Base-by-base conservation (phyloP, 179 eudicot genomes). In the Beta corolliflora region DNA sequence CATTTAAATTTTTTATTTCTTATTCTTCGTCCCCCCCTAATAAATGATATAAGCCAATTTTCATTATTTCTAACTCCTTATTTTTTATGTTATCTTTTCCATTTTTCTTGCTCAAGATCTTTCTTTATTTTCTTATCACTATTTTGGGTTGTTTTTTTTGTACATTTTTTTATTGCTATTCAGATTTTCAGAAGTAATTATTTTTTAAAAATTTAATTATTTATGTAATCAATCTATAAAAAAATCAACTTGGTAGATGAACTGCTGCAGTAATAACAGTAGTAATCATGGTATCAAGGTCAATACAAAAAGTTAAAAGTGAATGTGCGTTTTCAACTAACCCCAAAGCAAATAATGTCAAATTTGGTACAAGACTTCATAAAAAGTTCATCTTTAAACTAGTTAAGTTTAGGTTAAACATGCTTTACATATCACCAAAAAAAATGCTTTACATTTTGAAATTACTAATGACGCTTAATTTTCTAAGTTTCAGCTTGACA, bases 271-370 rank as follows among this genome's bases (percentile, higher is more conserved):
- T 36, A 36, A 36, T 36, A 36, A 36, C 41, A 36, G 41, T 36
- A 36, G 41, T 36, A 36, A 18, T 59, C 64, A 15, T 14, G 9
- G 55, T 59, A 36, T 31, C 13, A 9, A 36, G 71, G 46, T 67
- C 46, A 67, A 67, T 11, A 31, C 19, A 67, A 67, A 71, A 71
- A 71, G 59, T 21, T 9, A 48, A 50, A 71, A 71, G 75, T 71
- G 56, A 71, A 71, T 11, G 5, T 48, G 59, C 9, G 59, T 71
- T 71, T 71, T 71, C 75, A 71, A 50, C 41, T 16, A 21, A 8
- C 75, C 23, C 8, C 58, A 71, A 71, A 71, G 36, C 41, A 36
- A 36, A 36, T 36, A 67, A 31, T 13, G 45, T 31, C 70, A 25
- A 31, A 65, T 10, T 65, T 65, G 0, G n/a, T 3, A 46, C 36